phyloP scores from a whole-genome alignment of 441 rosid genomes.

The Euphorbia corollata region DNA sequence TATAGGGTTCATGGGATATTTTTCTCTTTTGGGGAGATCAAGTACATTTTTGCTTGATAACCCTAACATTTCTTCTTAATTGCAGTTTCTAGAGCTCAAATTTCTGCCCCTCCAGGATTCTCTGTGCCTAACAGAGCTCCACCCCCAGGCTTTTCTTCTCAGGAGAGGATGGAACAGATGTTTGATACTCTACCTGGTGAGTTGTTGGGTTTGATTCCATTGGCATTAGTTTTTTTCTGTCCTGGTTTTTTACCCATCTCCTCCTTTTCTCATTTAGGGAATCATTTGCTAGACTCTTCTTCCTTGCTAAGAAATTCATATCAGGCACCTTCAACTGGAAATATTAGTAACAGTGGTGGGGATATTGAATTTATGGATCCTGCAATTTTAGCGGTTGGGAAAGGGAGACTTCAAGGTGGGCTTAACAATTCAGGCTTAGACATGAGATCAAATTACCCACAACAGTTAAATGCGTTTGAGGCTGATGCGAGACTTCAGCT shows the following conservation, averaged over 20 bases:
- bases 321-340: conserved; percentile 37
- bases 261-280: conserved; percentile 30
- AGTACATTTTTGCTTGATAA: background rate
- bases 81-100: conserved; percentile 67
- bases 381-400: conserved; percentile 92
- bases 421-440: conserved; percentile 48
- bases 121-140: conserved; percentile 76
- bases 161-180: conserved; percentile 54
- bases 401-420: conserved; percentile 60
- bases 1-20: background rate
- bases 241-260: background rate
- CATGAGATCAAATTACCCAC: conserved; percentile 46
- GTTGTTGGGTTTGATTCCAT: conserved; percentile 12
- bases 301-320: conserved; percentile 50
- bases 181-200: conserved; percentile 50
- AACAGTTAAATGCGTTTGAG: conserved; percentile 47
- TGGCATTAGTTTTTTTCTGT: background rate
- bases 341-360: conserved; percentile 31
- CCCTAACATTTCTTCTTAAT: background rate
- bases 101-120: conserved; percentile 92
- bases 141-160: conserved; percentile 86
- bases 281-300: conserved; percentile 39
- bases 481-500: conserved; percentile 59
- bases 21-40: background rate
- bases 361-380: conserved; percentile 89